Evolutionary conservation across 352 stramenopile genomes (phyloP), one percentile per base, ranked within the genome.

Genomic region (Phytophthora tentaculata): DNA sequence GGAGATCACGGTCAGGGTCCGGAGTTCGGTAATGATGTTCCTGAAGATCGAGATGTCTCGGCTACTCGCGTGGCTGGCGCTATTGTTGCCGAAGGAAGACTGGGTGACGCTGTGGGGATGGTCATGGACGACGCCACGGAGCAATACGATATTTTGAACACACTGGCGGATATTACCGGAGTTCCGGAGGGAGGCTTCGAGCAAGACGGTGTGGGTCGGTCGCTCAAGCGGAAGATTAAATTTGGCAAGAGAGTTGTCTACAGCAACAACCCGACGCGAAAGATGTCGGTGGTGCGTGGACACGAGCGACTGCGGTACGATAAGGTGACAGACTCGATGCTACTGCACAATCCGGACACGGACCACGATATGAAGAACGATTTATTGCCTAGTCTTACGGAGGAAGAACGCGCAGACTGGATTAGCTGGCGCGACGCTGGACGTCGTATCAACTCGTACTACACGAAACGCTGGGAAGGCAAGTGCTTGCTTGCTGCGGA

Each of bases 1-100:
- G 81, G 81, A 3, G 79, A 88, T 49, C 77, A 89, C 63, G 79
- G 81, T 0, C 70, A 85, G 9, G 79, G 51, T 10, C 77, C 81
- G 1, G 79, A 84, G 56, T 73, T 71, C 17, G 76, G 74, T 0
- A 62, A 71, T 1, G 29, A 63, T 13, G 48, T 60, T 0, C 71
- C 72, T 13, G 74, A 87, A 45, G 57, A 67, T 7, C 63, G 75
- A 2, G 49, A 89, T 39, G 61, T 71, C 5, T 81, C 72, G 3
- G 60, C 52, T 7, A 78, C 68, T 1, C 78, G 71, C 20, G 73
- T 83, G 19, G 73, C 76, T 23, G 76, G 69, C 8, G 54, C 68
- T 19, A 51, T 83, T 32, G 47, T 81, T 16, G 76, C 76, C 24
- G 76, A 83, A 44, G 76, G 73, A 5, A 52, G 73, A 50, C 55